Evolutionary conservation across 2,329 filamentous ascomycete species (phyloP).

Genomic region (Metarhizium sp.): DNA sequence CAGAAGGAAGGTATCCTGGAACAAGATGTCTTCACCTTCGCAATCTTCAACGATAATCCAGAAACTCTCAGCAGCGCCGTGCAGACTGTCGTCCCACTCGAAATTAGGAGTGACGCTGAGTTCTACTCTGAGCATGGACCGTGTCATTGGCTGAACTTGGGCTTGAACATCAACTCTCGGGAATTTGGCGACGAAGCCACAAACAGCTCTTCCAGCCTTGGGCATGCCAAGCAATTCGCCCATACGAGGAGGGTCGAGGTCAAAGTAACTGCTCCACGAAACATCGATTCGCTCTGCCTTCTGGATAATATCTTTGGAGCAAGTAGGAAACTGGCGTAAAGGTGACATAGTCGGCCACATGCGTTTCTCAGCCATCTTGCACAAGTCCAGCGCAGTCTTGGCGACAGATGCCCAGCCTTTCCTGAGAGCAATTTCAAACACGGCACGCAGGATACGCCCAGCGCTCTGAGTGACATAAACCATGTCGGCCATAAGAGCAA

Average conservation of each 20-base stretch:
- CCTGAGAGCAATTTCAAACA: conserved; percentile 95
- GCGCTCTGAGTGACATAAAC: conserved; percentile 98
- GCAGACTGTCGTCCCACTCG: conserved; percentile 84
- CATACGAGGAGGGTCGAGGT: conserved; percentile 93
- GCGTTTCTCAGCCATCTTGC: conserved; percentile 98
- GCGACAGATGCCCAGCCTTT: conserved; percentile 94
- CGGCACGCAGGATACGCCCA: conserved; percentile 85
- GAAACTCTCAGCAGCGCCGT: conserved; percentile 83
- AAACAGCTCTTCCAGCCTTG: conserved; percentile 78
- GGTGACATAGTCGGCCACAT: conserved; percentile 99
- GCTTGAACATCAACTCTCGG: conserved; percentile 88
- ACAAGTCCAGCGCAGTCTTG: conserved; percentile 84
- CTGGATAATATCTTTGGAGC: conserved; percentile 74
- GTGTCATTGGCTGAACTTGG: conserved; percentile 87
- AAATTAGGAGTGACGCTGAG: conserved; percentile 90
- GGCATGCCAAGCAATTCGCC: conserved; percentile 87
- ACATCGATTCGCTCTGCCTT: conserved; percentile 95
- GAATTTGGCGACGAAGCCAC: conserved; percentile 81
- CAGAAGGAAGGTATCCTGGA: conserved; percentile 88
- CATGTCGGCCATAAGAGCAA: conserved; percentile 96
- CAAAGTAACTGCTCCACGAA: conserved; percentile 88
- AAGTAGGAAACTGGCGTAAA: conserved; percentile 77
- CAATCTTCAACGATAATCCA: conserved; percentile 98
- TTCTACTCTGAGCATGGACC: conserved; percentile 85
- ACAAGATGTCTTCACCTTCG: conserved; percentile 91